Evolutionary conservation across 345 rosid genomes (phyloP), one percentile per base, ranked within the genome.

Genomic region (Pseudoturritis turrita): DNA sequence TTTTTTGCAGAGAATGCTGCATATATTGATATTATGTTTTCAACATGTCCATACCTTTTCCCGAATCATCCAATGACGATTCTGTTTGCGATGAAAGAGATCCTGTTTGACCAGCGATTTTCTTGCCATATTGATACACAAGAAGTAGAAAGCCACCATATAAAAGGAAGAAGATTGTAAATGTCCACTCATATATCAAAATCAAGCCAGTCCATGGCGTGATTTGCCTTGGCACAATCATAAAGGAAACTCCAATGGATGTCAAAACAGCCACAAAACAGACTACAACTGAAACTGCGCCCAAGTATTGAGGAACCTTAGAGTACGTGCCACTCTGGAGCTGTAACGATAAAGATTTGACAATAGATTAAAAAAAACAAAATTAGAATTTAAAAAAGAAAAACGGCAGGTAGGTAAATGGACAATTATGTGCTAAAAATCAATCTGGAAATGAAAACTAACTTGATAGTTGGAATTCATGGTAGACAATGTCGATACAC

Each of bases 121-220:
- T 81, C 74, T 71, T 91, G 78, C 96, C 97, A 76, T 89, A 82
- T 28, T 76, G 77, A 69, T 87, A 68, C 60, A 80, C 78, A 62
- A 89, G 71, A 76, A 75, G 87, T 60, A 91, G 88, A 66, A 81
- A 94, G 61, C 85, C 79, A 70, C 96, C 92, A 28, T 82, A 91
- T 53, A 84, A 75, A 15, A 89, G 70, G 71, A 74, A 78, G 84
- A 90, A 93, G 77, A 82, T 72, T 2, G 95, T 75, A 61, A 90
- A 85, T 0, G 91, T 91, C 98, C 94, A 91, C 78, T 94, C 98
- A 41, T 85, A 94, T 79, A 89, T 67, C 81, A 94, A 77, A 36
- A 89, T 73, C 83, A 94, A 69, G 56, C 96, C 98, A 45, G 92
- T 91, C 97, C 96, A 94, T 10, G 96, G 97, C 83, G 53, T 85